These are phyloP conservation scores for Scopulariopsis brevicaulis DNA, from an alignment of 2,329 filamentous ascomycete species.

Conservation along the genomic window DNA sequence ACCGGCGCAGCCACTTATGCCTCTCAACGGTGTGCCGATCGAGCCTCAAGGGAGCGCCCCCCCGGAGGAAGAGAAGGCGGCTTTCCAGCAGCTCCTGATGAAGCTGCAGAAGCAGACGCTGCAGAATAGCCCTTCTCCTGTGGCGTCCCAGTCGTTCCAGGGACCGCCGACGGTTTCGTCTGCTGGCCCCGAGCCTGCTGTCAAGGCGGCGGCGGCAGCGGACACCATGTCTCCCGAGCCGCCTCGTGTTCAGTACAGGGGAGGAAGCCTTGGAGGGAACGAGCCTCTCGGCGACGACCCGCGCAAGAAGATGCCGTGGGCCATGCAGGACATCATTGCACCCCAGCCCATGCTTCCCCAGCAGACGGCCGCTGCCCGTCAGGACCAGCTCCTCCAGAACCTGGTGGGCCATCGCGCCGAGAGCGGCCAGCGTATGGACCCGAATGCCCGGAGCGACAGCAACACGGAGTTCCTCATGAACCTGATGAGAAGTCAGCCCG, in stretches of 20 bases:
- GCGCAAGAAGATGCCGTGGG: constrained; percentile 1
- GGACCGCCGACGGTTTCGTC: constrained; percentile 12
- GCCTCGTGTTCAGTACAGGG: not conserved
- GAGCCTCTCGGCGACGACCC: constrained; percentile 8
- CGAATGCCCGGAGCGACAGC: constrained; percentile 36
- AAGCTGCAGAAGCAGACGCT: constrained; percentile 59
- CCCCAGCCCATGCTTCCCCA: constrained; percentile 34
- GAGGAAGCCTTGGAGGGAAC: not conserved
- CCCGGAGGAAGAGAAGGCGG: constrained; percentile 65
- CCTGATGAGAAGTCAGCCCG: constrained; percentile 53
- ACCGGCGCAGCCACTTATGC: not conserved
- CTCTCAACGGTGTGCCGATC: not conserved
- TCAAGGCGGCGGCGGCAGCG: constrained; percentile 7
- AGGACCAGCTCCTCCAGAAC: constrained; percentile 51
- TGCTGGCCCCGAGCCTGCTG: constrained; percentile 9
- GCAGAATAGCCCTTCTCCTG: constrained; percentile 27
- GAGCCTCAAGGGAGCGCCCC: constrained; percentile 19
- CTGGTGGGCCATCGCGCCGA: constrained; percentile 43
- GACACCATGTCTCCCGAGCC: not conserved
- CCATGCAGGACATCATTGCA: constrained; percentile 39
- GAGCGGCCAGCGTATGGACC: constrained; percentile 34
- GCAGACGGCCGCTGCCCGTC: constrained; percentile 33
- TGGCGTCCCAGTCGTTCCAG: constrained; percentile 11
- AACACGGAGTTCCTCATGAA: constrained; percentile 81
- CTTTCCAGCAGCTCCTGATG: constrained; percentile 70